phyloP scores from a whole-genome alignment of 2,329 filamentous ascomycete genomes.

The Aspergillus piperis region DNA sequence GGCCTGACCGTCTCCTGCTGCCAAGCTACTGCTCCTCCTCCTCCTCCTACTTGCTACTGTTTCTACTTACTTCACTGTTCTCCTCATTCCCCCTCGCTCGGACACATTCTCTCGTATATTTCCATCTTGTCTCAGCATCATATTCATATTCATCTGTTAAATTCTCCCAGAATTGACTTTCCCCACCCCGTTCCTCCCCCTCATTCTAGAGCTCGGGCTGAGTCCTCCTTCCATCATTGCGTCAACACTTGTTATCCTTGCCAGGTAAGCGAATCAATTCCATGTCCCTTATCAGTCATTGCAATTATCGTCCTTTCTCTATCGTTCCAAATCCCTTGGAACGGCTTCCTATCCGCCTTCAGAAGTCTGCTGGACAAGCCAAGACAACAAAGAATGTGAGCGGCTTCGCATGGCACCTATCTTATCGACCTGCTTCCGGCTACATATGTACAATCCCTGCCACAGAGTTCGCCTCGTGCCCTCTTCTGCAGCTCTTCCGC shows the following conservation, averaged over 20 bases:
- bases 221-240: not conserved
- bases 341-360: slow-evolving; percentile 4
- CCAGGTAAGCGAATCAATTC: slow-evolving; percentile 26
- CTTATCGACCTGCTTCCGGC: slow-evolving; percentile 13
- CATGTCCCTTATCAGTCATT: slow-evolving; percentile 19
- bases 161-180: slow-evolving; percentile 8
- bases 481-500: not conserved
- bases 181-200: slow-evolving; percentile 13
- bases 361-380: slow-evolving; percentile 7
- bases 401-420: slow-evolving; percentile 10
- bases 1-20: not conserved
- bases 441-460: slow-evolving; percentile 3
- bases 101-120: not conserved
- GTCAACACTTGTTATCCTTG: slow-evolving; percentile 8
- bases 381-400: slow-evolving; percentile 9
- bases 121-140: not conserved
- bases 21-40: not conserved
- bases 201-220: slow-evolving; percentile 5
- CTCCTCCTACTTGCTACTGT: not conserved
- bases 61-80: slow-evolving; percentile 13
- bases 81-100: not conserved
- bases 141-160: not conserved
- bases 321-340: not conserved
- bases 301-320: not conserved
- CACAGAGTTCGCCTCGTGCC: not conserved